These are phyloP conservation scores for Acanthamoeba sp. DNA, from an alignment of 208 protist species.

Conservation along the genomic window DNA sequence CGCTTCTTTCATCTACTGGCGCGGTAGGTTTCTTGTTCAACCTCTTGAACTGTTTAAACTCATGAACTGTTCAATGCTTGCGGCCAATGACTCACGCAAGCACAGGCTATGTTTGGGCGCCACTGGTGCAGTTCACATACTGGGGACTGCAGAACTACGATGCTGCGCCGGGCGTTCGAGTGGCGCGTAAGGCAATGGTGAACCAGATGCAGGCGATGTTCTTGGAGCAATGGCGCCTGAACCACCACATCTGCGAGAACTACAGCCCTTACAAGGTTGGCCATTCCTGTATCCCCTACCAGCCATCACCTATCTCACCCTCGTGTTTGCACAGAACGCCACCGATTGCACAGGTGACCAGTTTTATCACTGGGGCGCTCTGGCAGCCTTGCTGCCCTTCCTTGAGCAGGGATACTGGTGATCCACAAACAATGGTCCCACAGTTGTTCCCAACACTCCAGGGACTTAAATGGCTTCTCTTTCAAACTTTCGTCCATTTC, in stretches of 20 bases:
- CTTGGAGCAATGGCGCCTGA: neutral
- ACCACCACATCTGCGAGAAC: conserved; percentile 47
- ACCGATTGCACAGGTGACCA: conserved; percentile 22
- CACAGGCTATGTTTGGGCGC: neutral
- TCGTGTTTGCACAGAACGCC: neutral
- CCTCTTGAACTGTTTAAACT: too few relatives aligned
- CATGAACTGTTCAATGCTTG: too few relatives aligned
- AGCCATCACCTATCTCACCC: neutral
- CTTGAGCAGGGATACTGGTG: neutral
- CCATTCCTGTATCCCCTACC: neutral
- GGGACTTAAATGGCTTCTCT: too few relatives aligned
- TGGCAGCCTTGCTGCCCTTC: neutral
- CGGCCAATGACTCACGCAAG: too few relatives aligned
- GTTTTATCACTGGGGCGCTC: conserved; percentile 21
- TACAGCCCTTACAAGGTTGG: neutral
- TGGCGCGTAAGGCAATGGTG: neutral
- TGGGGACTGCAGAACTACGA: neutral
- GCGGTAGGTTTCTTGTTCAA: neutral
- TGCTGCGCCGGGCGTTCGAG: neutral
- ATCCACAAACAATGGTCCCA: too few relatives aligned
- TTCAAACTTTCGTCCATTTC: too few relatives aligned
- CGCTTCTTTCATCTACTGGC: neutral
- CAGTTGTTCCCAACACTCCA: too few relatives aligned
- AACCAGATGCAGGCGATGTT: conserved; percentile 34
- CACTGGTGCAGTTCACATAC: neutral